Evolutionary conservation across 352 stramenopile genomes (phyloP), one percentile per base, ranked within the genome.

Genomic region (Globisporangium ultimum): DNA sequence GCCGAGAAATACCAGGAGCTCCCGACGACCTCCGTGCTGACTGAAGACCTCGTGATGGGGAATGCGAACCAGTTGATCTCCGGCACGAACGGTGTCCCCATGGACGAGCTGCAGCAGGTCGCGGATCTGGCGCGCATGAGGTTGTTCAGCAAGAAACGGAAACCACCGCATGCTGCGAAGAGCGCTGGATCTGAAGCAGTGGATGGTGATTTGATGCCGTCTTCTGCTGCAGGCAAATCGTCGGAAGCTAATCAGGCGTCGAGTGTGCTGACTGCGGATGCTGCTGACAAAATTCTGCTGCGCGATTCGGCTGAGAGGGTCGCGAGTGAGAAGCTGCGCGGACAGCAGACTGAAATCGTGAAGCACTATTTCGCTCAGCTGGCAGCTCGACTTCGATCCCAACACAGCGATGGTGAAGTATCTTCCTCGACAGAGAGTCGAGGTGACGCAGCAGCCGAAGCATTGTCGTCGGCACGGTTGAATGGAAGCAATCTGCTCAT

Each of bases 1-100:
- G 53, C 65, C 21, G 80, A 91, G 49, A 88, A 88, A 46, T 86
- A 76, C 36, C 72, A 88, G 53, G 80, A 90, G 45, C 56, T 78
- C 1, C 24, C 36, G 13, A 51, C 47, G 22, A 38, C 20, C 18
- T 54, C 18, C 43, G 70, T 24, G 40, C 63, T 71, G 28, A 48
- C 61, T 42, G 66, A 78, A 38, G 56, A 63, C 14, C 18, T 17
- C 24, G 67, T 71, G n/a, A 72, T 68, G 24, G 72, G 13, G 13
- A 47, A 15, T 48, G 59, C 46, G 14, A 24, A 14, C 13, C 46
- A 42, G 24, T 12, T 66, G 17, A 59, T 67, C 43, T 88, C 76
- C 10, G 80, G 76, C 14, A 56, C 68, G 40, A 69, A 89, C 32
- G 79, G 88, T 48, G 68, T 73, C 32, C 61, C 76, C 1, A 72